Percentiles rank a stretch among this genome's conserved stretches.
phyloP scores from a whole-genome alignment of 2,329 filamentous ascomycete genomes.

The Cadophora luteo-olivacea region DNA sequence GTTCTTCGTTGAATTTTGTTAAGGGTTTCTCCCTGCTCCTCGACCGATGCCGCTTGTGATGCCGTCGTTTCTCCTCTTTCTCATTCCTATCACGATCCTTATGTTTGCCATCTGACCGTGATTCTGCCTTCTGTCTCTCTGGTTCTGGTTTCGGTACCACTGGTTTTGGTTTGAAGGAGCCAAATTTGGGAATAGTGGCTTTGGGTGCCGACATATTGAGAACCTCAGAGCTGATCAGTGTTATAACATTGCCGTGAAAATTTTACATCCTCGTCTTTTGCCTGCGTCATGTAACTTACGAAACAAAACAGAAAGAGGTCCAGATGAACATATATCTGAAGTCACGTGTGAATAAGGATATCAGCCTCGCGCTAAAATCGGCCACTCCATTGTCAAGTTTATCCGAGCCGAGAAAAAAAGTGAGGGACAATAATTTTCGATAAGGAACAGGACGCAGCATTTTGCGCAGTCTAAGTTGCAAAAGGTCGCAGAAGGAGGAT shows the following conservation, averaged over 20 bases:
- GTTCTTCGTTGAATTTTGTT: neutral
- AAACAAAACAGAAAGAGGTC: neutral
- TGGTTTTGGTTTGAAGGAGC: conserved; percentile 70
- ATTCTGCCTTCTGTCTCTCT: conserved; percentile 20
- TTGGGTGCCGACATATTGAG: conserved; percentile 38
- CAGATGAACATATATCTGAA: neutral
- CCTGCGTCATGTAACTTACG: neutral
- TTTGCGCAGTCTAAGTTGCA: neutral
- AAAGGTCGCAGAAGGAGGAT: conserved; percentile 5
- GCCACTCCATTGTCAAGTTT: neutral
- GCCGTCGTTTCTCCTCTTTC: conserved; percentile 32
- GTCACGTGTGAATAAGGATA: conserved; percentile 12
- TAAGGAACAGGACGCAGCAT: neutral
- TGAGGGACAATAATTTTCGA: conserved; percentile 22
- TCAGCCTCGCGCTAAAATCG: neutral
- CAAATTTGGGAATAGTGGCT: conserved; percentile 69
- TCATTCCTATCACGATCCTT: conserved; percentile 24
- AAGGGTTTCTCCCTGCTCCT: conserved; percentile 26
- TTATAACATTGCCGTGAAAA: conserved; percentile 28
- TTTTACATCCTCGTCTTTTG: neutral
- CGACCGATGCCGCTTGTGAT: conserved; percentile 28
- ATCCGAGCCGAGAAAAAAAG: conserved; percentile 25
- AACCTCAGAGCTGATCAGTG: conserved; percentile 16
- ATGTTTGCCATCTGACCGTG: conserved; percentile 22
- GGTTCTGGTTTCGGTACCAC: conserved; percentile 22